phyloP scores from a whole-genome alignment of 495 filamentous ascomycete genomes.

The Lentithecium fluviatile region DNA sequence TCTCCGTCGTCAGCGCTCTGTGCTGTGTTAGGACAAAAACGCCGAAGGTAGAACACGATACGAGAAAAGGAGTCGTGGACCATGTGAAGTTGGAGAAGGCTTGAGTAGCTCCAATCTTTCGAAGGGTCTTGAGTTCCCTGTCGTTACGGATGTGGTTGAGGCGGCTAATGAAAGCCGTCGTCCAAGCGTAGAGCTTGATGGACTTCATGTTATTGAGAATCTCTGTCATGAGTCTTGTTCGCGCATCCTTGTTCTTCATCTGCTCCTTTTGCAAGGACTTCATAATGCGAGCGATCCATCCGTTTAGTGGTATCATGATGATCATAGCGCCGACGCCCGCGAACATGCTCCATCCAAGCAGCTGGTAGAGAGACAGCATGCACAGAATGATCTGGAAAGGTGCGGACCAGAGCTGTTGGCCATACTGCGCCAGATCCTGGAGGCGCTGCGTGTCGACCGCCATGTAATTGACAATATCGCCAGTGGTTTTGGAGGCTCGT shows the following conservation, averaged over 20 bases:
- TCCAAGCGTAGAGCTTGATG: slow-evolving; percentile 99
- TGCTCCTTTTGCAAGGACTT: slow-evolving; percentile 91
- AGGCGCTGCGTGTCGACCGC: slow-evolving; percentile 94
- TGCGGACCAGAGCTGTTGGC: slow-evolving; percentile 91
- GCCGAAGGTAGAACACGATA: slow-evolving; percentile 94
- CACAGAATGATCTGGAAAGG: slow-evolving; percentile 95
- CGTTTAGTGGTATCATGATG: slow-evolving; percentile 95
- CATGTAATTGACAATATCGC: slow-evolving; percentile 99
- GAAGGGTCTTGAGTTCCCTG: slow-evolving; percentile 88
- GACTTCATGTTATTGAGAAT: slow-evolving; percentile 99
- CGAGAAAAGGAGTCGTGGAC: slow-evolving; percentile 98
- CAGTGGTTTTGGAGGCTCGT: slow-evolving; percentile 83
- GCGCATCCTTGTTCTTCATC: slow-evolving; percentile 98
- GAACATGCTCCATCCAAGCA: slow-evolving; percentile 91
- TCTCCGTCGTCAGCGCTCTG: slow-evolving; percentile 81
- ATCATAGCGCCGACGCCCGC: slow-evolving; percentile 97
- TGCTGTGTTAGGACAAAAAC: slow-evolving; percentile 86
- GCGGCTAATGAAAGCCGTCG: slow-evolving; percentile 94
- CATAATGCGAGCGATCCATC: slow-evolving; percentile 87
- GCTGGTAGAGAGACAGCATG: slow-evolving; percentile 91
- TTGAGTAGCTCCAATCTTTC: slow-evolving; percentile 92
- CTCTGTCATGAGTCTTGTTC: slow-evolving; percentile 92
- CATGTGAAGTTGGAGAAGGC: slow-evolving; percentile 96
- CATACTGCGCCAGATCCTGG: slow-evolving; percentile 92
- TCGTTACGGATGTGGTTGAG: slow-evolving; percentile 94